Evolutionary conservation across 108 stramenopile species (phyloP), one percentile per base, ranked within the genome.

Genomic region (Skeletonema potamos): DNA sequence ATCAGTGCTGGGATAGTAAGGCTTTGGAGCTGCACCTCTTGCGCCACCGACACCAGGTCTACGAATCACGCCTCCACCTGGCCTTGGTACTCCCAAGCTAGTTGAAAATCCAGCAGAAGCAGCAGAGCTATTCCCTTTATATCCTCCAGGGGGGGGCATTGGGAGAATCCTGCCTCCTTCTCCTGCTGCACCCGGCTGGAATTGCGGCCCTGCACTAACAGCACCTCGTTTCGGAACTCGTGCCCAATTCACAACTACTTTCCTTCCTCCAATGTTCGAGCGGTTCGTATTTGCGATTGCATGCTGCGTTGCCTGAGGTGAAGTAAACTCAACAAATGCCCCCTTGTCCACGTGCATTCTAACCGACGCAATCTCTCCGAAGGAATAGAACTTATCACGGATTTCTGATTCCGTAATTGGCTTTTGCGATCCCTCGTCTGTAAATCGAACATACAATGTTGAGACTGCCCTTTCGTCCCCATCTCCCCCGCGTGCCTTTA

Each of bases 271-370:
- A 8, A 92, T 59, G 33, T 66, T 73, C 61, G 85, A 84, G 68
- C 85, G 82, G 69, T 86, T 88, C 74, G 88, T 85, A 36, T 77
- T 74, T 44, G 86, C 82, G 70, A 91, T 89, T 10, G 96, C 96
- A 36, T 89, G 77, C 68, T 96, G 91, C 3, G 93, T 80, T 6
- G 89, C 89, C 57, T 90, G 88, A 15, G 92, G 89, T 12, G 88
- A 76, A n/a, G 91, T 89, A 71, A 89, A 97, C 72, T 97, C 96
- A 17, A 97, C 89, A 83, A 97, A 96, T 15, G 85, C 88, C 3
- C 89, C 89, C 60, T 85, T 84, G 33, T 89, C 85, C 11, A 82
- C 77, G 58, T 92, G 94, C 64, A 94, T 80, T 51, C 92, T 72
- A n/a, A 97, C 85, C 2, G 89, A 83, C 1, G 82, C 69, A 70